phyloP scores from a whole-genome alignment of 2,329 filamentous ascomycete genomes.

The Colletotrichum sp. region DNA sequence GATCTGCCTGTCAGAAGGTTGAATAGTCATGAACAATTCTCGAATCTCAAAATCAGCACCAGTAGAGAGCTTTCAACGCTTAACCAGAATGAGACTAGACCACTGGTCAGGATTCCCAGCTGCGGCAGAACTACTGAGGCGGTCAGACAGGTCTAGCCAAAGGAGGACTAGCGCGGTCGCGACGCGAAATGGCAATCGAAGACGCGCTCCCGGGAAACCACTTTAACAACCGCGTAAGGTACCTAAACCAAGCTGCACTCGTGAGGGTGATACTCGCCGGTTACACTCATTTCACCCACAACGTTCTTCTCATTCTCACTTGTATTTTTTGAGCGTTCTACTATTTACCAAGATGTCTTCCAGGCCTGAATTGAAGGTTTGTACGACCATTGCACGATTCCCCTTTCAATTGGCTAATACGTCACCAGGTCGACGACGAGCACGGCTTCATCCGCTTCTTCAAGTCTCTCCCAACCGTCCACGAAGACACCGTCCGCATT shows the following conservation, averaged over 20 bases:
- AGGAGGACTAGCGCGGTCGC: slow-evolving; percentile 12
- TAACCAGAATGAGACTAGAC: background rate
- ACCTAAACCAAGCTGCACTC: background rate
- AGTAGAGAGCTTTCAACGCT: background rate
- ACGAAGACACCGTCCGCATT: slow-evolving; percentile 81
- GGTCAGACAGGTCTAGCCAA: background rate
- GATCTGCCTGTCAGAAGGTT: background rate
- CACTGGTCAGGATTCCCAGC: background rate
- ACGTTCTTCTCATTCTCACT: background rate
- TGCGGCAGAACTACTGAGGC: background rate
- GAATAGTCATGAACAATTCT: background rate
- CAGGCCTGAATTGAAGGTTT: slow-evolving; percentile 73
- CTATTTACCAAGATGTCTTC: slow-evolving; percentile 64
- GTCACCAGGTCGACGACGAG: slow-evolving; percentile 85
- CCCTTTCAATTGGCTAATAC: background rate
- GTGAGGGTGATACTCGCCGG: background rate
- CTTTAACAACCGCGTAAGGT: background rate
- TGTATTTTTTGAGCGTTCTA: background rate
- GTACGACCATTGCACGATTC: slow-evolving; percentile 5
- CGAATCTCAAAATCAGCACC: background rate
- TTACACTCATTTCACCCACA: background rate
- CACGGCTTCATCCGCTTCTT: slow-evolving; percentile 96
- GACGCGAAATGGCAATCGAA: slow-evolving; percentile 16
- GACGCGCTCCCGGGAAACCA: slow-evolving; percentile 17
- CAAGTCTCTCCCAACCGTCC: slow-evolving; percentile 77